A percentile compares a stretch with the other conserved stretches of the same genome.
phyloP scores from a whole-genome alignment of 495 filamentous ascomycete genomes.

The Hypoxylon fragiforme region DNA sequence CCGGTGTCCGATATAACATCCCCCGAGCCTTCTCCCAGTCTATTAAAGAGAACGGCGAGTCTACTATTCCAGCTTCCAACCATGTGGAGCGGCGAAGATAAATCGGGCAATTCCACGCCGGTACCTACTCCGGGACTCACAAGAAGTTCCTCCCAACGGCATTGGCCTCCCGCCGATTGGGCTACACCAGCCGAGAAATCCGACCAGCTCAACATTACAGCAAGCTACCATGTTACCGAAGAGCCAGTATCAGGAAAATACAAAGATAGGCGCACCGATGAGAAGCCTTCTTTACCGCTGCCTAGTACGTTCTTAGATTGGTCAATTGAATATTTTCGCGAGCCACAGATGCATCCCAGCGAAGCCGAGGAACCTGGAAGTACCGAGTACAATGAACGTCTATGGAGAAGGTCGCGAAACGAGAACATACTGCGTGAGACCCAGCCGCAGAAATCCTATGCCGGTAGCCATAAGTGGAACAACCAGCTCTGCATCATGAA shows the following conservation, averaged over 20 bases:
- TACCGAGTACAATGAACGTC: conserved; percentile 91
- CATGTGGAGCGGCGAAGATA: conserved; percentile 58
- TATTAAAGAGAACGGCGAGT: conserved; percentile 58
- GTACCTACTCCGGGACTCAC: conserved; percentile 41
- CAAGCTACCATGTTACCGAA: conserved; percentile 73
- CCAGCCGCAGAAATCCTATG: conserved; percentile 87
- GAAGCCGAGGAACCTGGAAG: conserved; percentile 96
- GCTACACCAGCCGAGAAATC: conserved; percentile 72
- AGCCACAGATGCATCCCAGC: conserved; percentile 96
- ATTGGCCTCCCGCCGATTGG: conserved; percentile 66
- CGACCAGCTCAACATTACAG: conserved; percentile 67
- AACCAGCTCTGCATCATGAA: conserved; percentile 74
- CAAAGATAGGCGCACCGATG: conserved; percentile 57
- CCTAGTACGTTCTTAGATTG: conserved; percentile 86
- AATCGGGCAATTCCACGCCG: conserved; percentile 34
- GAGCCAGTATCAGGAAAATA: conserved; percentile 77
- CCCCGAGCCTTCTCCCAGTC: conserved; percentile 49
- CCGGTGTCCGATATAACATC: conserved; percentile 44
- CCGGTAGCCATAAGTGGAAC: conserved; percentile 83
- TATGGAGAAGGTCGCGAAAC: conserved; percentile 92
- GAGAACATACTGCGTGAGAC: conserved; percentile 89
- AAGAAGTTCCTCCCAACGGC: conserved; percentile 48
- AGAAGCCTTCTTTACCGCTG: conserved; percentile 68
- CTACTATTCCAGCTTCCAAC: conserved; percentile 51
- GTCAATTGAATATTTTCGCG: conserved; percentile 97